Conservation (phyloP, 148 eudicot genomes). For the Rhododendron simsii region DNA sequence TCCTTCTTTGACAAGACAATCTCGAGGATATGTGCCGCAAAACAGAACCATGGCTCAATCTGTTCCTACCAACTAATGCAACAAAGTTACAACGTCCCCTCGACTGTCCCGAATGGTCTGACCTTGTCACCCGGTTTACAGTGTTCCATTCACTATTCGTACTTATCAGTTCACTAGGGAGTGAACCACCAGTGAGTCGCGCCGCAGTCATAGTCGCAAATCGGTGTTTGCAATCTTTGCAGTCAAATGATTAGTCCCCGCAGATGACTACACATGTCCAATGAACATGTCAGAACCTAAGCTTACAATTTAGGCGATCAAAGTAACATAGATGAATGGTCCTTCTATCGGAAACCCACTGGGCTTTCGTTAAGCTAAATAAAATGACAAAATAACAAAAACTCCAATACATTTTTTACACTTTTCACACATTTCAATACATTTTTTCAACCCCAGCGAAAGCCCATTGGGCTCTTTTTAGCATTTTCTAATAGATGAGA, state of each 20-base stretch:
- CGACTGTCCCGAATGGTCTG: constrained; percentile 3
- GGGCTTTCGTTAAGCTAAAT: neutral
- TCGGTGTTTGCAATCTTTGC: neutral
- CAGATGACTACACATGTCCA: neutral
- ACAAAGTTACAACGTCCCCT: constrained; percentile 12
- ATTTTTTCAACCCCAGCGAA: neutral
- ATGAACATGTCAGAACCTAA: neutral
- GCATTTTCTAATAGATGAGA: neutral
- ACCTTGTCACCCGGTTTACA: constrained; percentile 8
- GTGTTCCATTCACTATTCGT: constrained; percentile 26
- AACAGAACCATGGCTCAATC: constrained; percentile 12
- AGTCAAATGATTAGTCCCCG: constrained; percentile 6
- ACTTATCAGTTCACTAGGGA: constrained; percentile 17
- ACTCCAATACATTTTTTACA: neutral
- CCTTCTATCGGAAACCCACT: neutral
- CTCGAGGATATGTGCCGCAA: constrained; percentile 20
- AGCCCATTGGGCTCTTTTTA: neutral
- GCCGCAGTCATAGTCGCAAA: constrained; percentile 17
- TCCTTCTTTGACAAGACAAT: constrained; percentile 28
- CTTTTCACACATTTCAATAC: neutral
- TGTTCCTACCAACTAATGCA: constrained; percentile 14
- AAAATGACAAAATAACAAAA: neutral
- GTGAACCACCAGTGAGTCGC: constrained; percentile 20
- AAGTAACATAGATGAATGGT: neutral
- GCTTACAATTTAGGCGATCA: neutral